Evolutionary conservation across 2,329 filamentous ascomycete species (phyloP), one percentile per base, ranked within the genome.

Genomic region (Hymenoscyphus linearis): DNA sequence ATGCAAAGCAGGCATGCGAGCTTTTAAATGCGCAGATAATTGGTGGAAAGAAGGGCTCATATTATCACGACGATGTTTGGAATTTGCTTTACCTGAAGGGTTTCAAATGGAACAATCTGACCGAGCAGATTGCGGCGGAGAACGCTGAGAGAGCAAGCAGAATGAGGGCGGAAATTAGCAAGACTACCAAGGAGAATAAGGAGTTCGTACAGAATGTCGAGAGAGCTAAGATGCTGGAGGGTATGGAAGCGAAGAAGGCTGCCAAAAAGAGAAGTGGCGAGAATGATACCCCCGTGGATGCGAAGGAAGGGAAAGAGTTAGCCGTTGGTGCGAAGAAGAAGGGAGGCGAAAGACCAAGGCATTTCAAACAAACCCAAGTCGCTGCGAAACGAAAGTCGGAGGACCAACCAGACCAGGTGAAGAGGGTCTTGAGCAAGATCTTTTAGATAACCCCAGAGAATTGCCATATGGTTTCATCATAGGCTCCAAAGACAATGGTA

Each of bases 21-120:
- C 80, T 89, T 27, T 79, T 96, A 56, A 96, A 96, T 71, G 88
- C 88, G 50, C 84, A 83, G 65, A 90, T 83, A 13, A 89, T 95
- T 62, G 90, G 90, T 57, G 91, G 91, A 27, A 93, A 93, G 77
- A 96, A 96, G 77, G 83, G 90, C 13, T 84, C 83, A 55, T 91
- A 89, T 73, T 96, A 93, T 77, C 85, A 89, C 68, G 91, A 96
- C 73, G 91, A 96, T 73, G 82, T 96, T 52, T 96, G 91, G 91
- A 93, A 89, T 69, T 77, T 95, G 65, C 82, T 89, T 63, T 96
- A 96, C 71, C 77, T 96, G 64, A 88, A 85, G 65, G 90, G 89
- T 1, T 93, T 95, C 77, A 95, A 93, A 75, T 96, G 91, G 91
- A 66, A 82, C 65, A 80, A 86, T 69, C 74, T 87, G 65, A 91